Evolutionary conservation across 2,329 filamentous ascomycete species (phyloP).

Genomic region (Gaeumannomyces sp.): DNA sequence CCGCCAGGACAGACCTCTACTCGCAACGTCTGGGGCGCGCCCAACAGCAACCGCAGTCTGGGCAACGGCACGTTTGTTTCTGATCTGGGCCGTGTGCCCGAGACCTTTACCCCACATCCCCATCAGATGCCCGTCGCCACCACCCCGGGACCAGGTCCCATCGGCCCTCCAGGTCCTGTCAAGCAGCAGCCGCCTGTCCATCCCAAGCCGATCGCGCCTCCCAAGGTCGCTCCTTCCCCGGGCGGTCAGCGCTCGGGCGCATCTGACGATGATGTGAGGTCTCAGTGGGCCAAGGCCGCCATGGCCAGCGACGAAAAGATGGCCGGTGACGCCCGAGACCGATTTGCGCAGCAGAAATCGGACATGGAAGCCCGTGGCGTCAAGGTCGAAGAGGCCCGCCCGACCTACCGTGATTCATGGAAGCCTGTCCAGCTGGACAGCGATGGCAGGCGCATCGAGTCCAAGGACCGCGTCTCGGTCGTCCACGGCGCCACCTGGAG

Average conservation of each 20-base stretch:
- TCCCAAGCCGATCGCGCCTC: constrained; percentile 17
- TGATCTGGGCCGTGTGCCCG: constrained; percentile 46
- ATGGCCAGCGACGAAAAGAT: constrained; percentile 41
- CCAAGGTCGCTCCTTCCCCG: constrained; percentile 5
- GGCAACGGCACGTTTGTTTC: constrained; percentile 73
- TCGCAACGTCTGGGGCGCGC: constrained; percentile 69
- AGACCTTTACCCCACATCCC: constrained; percentile 28
- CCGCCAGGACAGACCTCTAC: constrained; percentile 31
- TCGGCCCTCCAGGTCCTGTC: constrained; percentile 28
- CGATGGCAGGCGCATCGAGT: constrained; percentile 28
- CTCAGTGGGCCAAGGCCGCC: constrained; percentile 34
- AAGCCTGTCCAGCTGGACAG: constrained; percentile 34
- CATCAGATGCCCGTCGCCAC: constrained; percentile 24
- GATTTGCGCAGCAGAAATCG: constrained; percentile 35
- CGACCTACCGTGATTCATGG: constrained; percentile 49
- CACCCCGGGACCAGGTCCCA: constrained; percentile 35
- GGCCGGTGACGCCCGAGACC: constrained; percentile 31
- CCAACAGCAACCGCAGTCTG: constrained; percentile 63
- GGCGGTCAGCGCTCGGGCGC: background rate
- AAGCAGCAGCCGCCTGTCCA: constrained; percentile 24
- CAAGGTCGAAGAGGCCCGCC: constrained; percentile 37
- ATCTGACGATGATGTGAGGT: constrained; percentile 10
- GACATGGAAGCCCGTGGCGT: constrained; percentile 39
- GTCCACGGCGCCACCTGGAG: constrained; percentile 18
- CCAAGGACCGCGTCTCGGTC: constrained; percentile 21